Conservation (phyloP, 106 monocot species). For the Dendrobium nobile region DNA sequence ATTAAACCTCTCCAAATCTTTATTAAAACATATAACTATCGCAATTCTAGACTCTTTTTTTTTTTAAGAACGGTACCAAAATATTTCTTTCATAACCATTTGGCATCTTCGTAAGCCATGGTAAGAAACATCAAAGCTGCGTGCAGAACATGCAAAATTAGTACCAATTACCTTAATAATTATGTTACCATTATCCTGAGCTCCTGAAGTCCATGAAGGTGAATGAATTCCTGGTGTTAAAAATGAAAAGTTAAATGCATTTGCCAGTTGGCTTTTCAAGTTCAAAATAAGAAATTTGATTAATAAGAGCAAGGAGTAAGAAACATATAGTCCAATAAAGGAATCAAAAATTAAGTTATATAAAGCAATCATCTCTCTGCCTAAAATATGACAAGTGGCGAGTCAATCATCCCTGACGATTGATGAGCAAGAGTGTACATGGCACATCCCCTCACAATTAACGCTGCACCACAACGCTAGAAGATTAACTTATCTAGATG, state of each 20-base stretch:
- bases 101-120: background rate
- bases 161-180: slow-evolving; percentile 72
- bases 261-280: background rate
- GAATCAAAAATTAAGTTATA: background rate
- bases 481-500: background rate
- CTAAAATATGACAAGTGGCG: background rate
- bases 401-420: background rate
- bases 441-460: background rate
- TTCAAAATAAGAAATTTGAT: background rate
- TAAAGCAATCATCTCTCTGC: background rate
- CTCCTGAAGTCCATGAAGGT: slow-evolving; percentile 51
- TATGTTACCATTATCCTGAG: slow-evolving; percentile 33
- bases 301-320: background rate
- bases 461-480: background rate
- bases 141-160: background rate
- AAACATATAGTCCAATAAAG: background rate
- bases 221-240: slow-evolving; percentile 66
- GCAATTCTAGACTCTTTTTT: no score
- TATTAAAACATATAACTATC: no score
- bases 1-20: no score
- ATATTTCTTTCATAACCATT: no score
- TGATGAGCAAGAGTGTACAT: background rate
- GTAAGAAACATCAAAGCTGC: background rate
- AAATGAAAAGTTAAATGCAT: slow-evolving; percentile 7
- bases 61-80: no score